Evolutionary conservation across 495 filamentous ascomycete species (phyloP).

Genomic region (Tuber melanosporum): DNA sequence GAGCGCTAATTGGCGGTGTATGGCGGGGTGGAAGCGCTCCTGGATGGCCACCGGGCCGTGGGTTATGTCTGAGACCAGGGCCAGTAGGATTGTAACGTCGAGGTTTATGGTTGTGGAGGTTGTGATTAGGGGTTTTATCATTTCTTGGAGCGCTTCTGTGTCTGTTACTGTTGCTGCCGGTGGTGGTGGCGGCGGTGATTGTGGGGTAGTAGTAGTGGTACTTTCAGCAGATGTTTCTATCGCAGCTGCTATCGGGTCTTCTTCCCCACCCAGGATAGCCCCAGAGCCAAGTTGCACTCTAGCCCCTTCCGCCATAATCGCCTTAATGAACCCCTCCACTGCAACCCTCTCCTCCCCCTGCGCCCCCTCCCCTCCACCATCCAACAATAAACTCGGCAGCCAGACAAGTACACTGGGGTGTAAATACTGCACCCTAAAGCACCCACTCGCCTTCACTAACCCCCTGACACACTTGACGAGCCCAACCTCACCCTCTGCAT

Average conservation of each 20-base stretch:
- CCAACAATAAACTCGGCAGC: conserved; percentile 44
- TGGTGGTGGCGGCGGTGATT: background rate
- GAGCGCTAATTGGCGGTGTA: conserved; percentile 43
- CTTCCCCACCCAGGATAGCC: background rate
- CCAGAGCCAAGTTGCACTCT: conserved; percentile 44
- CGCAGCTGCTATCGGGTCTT: background rate
- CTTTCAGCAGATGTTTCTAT: background rate
- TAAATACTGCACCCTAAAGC: conserved; percentile 53
- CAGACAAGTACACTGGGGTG: conserved; percentile 56
- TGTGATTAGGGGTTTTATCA: background rate
- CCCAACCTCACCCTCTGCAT: conserved; percentile 46
- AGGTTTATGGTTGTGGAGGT: conserved; percentile 38
- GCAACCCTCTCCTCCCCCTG: background rate
- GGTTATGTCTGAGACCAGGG: conserved; percentile 46
- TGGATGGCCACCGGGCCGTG: conserved; percentile 42
- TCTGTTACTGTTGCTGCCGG: background rate
- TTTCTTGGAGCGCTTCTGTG: background rate
- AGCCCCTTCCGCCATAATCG: conserved; percentile 54
- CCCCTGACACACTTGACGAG: conserved; percentile 55
- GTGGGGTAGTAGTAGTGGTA: background rate
- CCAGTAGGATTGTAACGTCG: conserved; percentile 45
- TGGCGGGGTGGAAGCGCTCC: conserved; percentile 41
- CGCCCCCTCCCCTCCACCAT: background rate
- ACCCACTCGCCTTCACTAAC: conserved; percentile 50
- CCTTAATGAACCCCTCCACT: conserved; percentile 45